These are phyloP conservation scores for Arabis alpina DNA, from an alignment of 345 rosid genomes.

Conservation along the genomic window DNA sequence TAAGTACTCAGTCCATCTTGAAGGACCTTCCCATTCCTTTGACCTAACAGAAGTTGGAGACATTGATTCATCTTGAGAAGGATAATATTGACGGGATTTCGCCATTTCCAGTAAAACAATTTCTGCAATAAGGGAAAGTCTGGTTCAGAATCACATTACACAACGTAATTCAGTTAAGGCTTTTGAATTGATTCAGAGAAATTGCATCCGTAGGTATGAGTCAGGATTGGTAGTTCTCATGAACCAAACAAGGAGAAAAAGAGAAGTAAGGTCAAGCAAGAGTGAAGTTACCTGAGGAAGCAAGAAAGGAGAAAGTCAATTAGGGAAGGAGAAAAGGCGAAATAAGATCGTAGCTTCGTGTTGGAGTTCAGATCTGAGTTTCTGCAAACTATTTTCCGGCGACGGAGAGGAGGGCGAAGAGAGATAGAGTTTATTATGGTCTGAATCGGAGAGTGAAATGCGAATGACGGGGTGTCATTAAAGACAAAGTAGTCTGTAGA, in stretches of 20 bases:
- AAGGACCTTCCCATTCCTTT: conserved; percentile 92
- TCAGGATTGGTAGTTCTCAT: conserved; percentile 1
- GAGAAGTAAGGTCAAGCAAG: conserved; percentile 27
- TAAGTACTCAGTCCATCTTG: conserved; percentile 93
- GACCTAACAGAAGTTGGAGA: conserved; percentile 70
- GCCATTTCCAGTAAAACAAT: conserved; percentile 53
- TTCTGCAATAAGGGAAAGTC: conserved; percentile 14
- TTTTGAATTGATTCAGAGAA: background rate
- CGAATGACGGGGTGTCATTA: conserved; percentile 32
- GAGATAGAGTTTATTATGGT: conserved; percentile 15
- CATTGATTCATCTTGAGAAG: conserved; percentile 55
- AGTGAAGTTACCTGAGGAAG: conserved; percentile 36
- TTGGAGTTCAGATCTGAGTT: conserved; percentile 48
- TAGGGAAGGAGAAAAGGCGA: background rate
- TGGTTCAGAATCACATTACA: conserved; percentile 19
- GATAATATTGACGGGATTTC: conserved; percentile 61
- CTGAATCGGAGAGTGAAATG: conserved; percentile 24
- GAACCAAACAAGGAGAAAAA: conserved; percentile 2
- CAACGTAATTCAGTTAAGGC: background rate
- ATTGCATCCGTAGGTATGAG: background rate
- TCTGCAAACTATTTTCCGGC: conserved; percentile 26
- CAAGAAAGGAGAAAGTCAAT: conserved; percentile 15
- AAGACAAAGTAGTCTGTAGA: conserved; percentile 31
- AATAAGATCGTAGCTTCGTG: conserved; percentile 6
- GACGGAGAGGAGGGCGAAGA: conserved; percentile 26